Percentiles rank a stretch among this genome's conserved stretches.
Conservation (phyloP, 106 monocot genomes). For the Dioscorea alata region DNA sequence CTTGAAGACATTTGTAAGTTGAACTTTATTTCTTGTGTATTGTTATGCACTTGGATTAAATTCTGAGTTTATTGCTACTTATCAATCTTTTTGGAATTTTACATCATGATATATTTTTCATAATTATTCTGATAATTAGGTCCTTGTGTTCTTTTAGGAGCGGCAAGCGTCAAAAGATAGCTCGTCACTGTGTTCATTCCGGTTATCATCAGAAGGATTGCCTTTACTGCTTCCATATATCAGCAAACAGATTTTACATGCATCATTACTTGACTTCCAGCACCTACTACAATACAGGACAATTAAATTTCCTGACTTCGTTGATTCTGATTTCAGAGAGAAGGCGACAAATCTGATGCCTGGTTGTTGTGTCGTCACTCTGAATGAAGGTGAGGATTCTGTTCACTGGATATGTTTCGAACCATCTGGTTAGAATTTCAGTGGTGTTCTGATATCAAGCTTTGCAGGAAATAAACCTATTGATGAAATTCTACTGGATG, state of each 20-base stretch:
- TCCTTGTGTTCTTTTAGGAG: conserved; percentile 45
- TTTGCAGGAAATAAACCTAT: conserved; percentile 33
- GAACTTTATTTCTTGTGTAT: conserved; percentile 3
- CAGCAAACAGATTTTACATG: conserved; percentile 66
- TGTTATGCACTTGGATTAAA: background rate
- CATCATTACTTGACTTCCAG: conserved; percentile 63
- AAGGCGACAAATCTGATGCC: conserved; percentile 44
- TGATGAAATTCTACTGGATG: conserved; percentile 19
- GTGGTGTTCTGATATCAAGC: background rate
- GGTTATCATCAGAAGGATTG: conserved; percentile 94
- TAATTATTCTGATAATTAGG: too few species aligned
- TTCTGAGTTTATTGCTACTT: too few species aligned
- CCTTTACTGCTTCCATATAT: conserved; percentile 83
- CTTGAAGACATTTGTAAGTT: conserved; percentile 92
- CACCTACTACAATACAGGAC: conserved; percentile 72
- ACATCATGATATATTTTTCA: too few species aligned
- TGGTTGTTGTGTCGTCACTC: conserved; percentile 82
- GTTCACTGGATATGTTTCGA: background rate
- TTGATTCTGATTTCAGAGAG: conserved; percentile 53
- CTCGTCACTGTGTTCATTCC: conserved; percentile 56
- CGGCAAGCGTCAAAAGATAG: conserved; percentile 70
- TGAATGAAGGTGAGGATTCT: conserved; percentile 55
- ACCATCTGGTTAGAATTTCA: background rate
- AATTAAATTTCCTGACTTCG: conserved; percentile 78
- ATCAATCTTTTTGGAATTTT: too few species aligned